These are phyloP conservation scores for Pythium scleroteichum DNA, from an alignment of 352 stramenopile species.

Conservation along the genomic window DNA sequence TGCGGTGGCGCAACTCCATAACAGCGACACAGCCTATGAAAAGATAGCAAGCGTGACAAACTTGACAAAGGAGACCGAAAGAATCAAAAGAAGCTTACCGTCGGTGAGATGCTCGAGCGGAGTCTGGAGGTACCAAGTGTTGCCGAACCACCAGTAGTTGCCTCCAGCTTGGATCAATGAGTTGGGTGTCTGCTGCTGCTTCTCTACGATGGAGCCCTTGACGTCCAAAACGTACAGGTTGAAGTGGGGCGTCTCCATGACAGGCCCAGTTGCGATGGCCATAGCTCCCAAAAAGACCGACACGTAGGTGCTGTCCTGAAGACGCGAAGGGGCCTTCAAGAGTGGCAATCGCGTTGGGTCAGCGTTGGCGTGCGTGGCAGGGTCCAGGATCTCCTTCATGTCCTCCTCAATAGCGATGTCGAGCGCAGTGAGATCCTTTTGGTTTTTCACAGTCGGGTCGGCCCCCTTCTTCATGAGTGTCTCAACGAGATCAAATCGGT, in stretches of 20 bases:
- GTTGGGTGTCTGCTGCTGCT: slow-evolving; percentile 76
- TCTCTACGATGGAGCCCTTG: slow-evolving; percentile 69
- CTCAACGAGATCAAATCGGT: slow-evolving; percentile 80
- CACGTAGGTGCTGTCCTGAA: slow-evolving; percentile 83
- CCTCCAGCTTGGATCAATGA: slow-evolving; percentile 84
- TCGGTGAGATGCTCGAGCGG: slow-evolving; percentile 86
- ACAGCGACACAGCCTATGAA: slow-evolving; percentile 80
- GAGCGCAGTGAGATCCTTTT: slow-evolving; percentile 58
- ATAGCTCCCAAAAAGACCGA: slow-evolving; percentile 83
- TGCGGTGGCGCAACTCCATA: slow-evolving; percentile 86
- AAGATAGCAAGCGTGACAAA: neutral
- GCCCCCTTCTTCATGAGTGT: slow-evolving; percentile 87
- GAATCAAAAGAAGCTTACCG: slow-evolving; percentile 46
- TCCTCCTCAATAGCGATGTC: slow-evolving; percentile 81
- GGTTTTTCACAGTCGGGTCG: slow-evolving; percentile 73
- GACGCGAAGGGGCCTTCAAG: slow-evolving; percentile 48
- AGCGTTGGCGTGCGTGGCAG: slow-evolving; percentile 40
- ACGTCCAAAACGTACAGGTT: slow-evolving; percentile 85
- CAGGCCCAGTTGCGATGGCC: slow-evolving; percentile 75
- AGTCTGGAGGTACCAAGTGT: slow-evolving; percentile 87
- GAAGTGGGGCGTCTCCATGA: slow-evolving; percentile 89
- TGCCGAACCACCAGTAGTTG: slow-evolving; percentile 90
- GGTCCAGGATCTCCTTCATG: slow-evolving; percentile 74
- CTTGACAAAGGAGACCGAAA: neutral
- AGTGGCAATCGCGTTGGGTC: slow-evolving; percentile 44